phyloP scores from a whole-genome alignment of 768 basidiomycete genomes.

The Albatrellus ellisii region DNA sequence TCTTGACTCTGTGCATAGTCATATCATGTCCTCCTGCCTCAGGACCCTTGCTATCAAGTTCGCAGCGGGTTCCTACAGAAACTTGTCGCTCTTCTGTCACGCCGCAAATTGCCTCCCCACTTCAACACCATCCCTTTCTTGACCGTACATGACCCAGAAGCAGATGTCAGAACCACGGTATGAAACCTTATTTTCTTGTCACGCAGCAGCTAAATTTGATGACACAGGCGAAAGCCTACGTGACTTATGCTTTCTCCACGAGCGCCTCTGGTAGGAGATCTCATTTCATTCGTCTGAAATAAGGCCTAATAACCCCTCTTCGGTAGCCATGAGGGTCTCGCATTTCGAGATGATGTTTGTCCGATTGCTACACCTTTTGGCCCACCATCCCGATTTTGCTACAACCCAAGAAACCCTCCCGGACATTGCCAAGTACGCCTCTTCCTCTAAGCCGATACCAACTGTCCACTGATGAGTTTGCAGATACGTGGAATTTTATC shows the following conservation, averaged over 20 bases:
- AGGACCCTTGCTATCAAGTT: constrained; percentile 88
- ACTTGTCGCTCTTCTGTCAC: constrained; percentile 47
- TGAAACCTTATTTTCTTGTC: constrained; percentile 12
- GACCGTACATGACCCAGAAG: constrained; percentile 83
- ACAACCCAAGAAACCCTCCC: constrained; percentile 52
- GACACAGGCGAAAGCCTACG: constrained; percentile 6
- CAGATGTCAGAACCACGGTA: constrained; percentile 60
- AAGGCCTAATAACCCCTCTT: not conserved
- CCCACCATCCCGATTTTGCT: constrained; percentile 90
- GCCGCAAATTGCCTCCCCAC: constrained; percentile 48
- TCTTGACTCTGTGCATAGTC: constrained; percentile 1
- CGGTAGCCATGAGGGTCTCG: constrained; percentile 41
- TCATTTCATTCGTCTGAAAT: constrained; percentile 25
- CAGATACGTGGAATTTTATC: constrained; percentile 85
- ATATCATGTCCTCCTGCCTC: constrained; percentile 2
- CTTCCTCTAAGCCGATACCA: not conserved
- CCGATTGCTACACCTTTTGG: constrained; percentile 74
- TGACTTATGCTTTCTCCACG: constrained; percentile 11
- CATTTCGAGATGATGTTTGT: constrained; percentile 74
- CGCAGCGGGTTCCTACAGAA: constrained; percentile 70
- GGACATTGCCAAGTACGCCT: constrained; percentile 67
- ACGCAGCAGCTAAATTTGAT: not conserved
- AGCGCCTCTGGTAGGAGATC: constrained; percentile 5
- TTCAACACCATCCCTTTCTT: constrained; percentile 84
- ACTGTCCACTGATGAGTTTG: not conserved